Conservation (phyloP, 768 basidiomycete genomes). For the Omphalotus guepiniiformis region DNA sequence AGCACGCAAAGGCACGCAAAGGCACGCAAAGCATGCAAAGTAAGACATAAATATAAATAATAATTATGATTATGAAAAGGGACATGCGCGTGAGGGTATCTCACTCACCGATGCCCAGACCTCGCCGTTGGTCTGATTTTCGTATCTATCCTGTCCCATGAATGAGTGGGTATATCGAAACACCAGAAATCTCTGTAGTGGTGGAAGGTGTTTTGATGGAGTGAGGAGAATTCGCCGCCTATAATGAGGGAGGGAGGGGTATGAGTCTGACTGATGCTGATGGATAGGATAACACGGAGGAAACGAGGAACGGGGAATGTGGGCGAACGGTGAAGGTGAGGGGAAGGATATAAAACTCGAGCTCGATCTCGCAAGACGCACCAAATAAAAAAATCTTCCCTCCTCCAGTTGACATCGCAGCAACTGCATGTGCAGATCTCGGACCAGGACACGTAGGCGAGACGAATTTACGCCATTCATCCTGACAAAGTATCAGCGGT, state of each 20-base stretch:
- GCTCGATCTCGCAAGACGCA: too few relatives aligned
- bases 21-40: neutral
- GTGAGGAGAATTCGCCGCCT: slow-evolving; percentile 85
- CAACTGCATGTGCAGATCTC: slow-evolving; percentile 81
- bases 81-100: too few relatives aligned
- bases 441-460: slow-evolving; percentile 86
- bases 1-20: neutral
- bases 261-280: neutral
- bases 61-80: too few relatives aligned
- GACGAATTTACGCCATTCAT: slow-evolving; percentile 87
- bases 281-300: too few relatives aligned
- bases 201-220: slow-evolving; percentile 80
- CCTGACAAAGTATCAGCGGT: slow-evolving; percentile 30
- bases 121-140: slow-evolving; percentile 75
- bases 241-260: neutral
- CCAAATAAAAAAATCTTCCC: slow-evolving; percentile 86
- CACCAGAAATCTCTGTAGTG: slow-evolving; percentile 90
- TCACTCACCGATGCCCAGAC: slow-evolving; percentile 76
- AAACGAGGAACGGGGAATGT: too few relatives aligned
- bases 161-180: slow-evolving; percentile 73
- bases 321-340: too few relatives aligned
- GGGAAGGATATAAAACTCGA: too few relatives aligned
- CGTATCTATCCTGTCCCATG: slow-evolving; percentile 88
- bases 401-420: slow-evolving; percentile 68
- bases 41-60: too few relatives aligned